Conservation (phyloP, 257 asterid species). For the Scutellaria baicalensis region DNA sequence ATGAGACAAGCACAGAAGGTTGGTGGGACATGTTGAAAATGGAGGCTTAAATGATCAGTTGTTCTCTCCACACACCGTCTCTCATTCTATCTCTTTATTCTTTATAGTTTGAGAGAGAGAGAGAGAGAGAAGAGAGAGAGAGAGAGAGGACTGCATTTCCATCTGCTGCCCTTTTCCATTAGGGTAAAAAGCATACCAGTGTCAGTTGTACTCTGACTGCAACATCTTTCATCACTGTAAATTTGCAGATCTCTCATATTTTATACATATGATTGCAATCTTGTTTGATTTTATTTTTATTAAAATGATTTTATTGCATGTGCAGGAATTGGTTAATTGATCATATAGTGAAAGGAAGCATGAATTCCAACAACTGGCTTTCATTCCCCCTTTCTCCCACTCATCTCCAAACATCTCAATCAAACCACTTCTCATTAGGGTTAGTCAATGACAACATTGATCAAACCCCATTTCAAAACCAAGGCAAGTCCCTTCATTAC, state of each 20-base stretch:
- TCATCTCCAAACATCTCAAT: conserved; percentile 26
- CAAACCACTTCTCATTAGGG: conserved; percentile 68
- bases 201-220: conserved; percentile 14
- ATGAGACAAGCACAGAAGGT: not conserved
- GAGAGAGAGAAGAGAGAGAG: too few species aligned
- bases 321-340: conserved; percentile 28
- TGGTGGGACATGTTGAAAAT: conserved; percentile 10
- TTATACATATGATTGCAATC: not conserved
- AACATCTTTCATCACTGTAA: too few species aligned
- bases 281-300: not conserved
- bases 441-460: conserved; percentile 48
- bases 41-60: conserved; percentile 29
- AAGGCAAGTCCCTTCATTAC: conserved; percentile 30
- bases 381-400: conserved; percentile 82
- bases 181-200: conserved; percentile 23
- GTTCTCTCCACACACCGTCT: not conserved
- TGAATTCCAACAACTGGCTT: conserved; percentile 89
- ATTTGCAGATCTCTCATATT: conserved; percentile 8
- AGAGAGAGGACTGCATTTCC: not conserved
- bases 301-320: conserved; percentile 1
- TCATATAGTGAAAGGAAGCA: not conserved
- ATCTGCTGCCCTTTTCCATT: conserved; percentile 1
- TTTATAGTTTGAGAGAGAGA: not conserved
- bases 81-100: conserved; percentile 4
- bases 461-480: conserved; percentile 54